Conservation (phyloP, 306 rosid genomes). For the Arachis hypogaea region DNA sequence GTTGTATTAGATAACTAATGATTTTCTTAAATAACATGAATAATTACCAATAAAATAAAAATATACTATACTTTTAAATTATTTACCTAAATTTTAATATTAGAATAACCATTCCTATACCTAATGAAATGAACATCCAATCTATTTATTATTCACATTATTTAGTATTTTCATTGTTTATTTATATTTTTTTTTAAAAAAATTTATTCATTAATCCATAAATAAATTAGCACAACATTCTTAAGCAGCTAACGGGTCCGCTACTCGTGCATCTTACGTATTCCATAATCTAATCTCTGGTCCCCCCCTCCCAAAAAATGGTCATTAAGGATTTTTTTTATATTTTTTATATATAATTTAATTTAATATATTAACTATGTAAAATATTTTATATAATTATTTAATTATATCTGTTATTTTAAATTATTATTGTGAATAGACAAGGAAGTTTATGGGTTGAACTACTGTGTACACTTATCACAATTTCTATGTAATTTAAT, state of each 20-base stretch:
- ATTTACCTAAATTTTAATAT: no score
- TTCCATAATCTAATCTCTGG: constrained; percentile 35
- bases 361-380: not conserved
- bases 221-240: constrained; percentile 44
- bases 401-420: not conserved
- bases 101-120: no score
- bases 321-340: no score
- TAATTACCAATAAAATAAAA: no score
- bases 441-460: constrained; percentile 34
- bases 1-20: no score
- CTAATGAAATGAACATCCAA: no score
- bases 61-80: no score
- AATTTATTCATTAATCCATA: not conserved
- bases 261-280: constrained; percentile 38
- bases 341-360: no score
- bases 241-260: constrained; percentile 43
- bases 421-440: constrained; percentile 27
- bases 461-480: constrained; percentile 28
- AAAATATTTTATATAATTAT: not conserved
- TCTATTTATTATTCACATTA: no score
- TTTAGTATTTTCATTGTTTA: no score
- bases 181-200: not conserved
- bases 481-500: constrained; percentile 5
- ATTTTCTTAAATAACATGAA: no score
- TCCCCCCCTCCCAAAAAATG: no score